Conservation (phyloP, 345 rosid genomes). For the Firmiana major region DNA sequence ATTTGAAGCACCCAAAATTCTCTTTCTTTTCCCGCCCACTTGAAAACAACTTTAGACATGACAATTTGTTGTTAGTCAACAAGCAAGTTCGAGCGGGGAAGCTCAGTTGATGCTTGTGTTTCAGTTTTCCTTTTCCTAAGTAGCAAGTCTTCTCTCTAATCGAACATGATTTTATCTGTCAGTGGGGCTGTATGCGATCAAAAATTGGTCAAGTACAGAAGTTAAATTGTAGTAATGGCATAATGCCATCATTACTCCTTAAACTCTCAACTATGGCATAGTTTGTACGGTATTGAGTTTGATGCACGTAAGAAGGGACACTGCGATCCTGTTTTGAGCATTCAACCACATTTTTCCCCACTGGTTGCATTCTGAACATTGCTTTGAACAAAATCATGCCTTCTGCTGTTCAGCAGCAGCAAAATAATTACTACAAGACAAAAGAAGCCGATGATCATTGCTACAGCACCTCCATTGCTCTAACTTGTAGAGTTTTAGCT, state of each 20-base stretch:
- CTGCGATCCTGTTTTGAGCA: neutral
- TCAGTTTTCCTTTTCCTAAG: neutral
- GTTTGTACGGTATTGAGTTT: neutral
- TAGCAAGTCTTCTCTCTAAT: neutral
- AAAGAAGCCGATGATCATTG: conserved; percentile 18
- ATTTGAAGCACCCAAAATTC: neutral
- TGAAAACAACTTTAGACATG: neutral
- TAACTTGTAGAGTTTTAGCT: conserved; percentile 10
- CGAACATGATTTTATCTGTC: neutral
- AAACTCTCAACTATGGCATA: neutral
- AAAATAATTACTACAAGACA: conserved; percentile 16
- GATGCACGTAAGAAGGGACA: neutral
- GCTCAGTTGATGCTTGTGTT: neutral
- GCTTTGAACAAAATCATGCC: conserved; percentile 13
- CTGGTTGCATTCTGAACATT: neutral
- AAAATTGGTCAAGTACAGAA: neutral
- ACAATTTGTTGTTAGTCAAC: neutral
- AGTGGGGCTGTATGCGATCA: neutral
- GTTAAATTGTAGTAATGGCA: neutral
- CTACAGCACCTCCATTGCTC: conserved; percentile 9
- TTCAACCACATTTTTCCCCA: neutral
- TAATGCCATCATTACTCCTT: neutral
- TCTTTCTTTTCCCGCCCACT: neutral
- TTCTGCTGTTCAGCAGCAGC: conserved; percentile 16
- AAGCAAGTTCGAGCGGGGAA: neutral